Base-by-base conservation (phyloP, 352 stramenopile genomes). In the Phytopythium vexans region DNA sequence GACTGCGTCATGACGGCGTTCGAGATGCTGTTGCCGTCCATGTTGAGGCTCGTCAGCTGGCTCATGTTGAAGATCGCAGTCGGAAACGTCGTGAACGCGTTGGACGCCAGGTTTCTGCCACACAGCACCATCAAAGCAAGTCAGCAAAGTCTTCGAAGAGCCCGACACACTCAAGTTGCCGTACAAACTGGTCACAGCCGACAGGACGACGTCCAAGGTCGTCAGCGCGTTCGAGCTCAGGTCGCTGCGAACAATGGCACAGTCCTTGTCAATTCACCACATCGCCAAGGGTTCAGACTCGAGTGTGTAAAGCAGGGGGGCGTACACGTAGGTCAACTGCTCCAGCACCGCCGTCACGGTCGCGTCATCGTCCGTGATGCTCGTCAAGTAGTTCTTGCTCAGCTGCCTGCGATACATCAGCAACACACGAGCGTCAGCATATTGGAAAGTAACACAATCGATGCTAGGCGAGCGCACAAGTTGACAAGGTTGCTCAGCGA, bases 11-110 rank as follows among this genome's bases (percentile, higher is more conserved):
- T 64, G 32, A 60, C 67, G 58, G 82, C 46, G 42, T 49, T 70
- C 34, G 47, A 59, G 56, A 92, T 77, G 40, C 46, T 68, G 57
- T 92, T 89, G 34, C 73, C 79, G 12, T 66, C 60, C 11, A 89
- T 67, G 6, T 70, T 70, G 49, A 91, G 49, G n/a, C 70, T 61
- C 6, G 68, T 81, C 56, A 91, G 77, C 52, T 82, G 78, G 9
- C 67, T 69, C 75, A 89, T 88, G 52, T 82, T 81, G 64, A 89
- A 91, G 8, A 91, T 70, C 3, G 49, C 59, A 6, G 52, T 66
- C 11, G 74, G 66, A 52, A 91, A 91, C 8, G 61, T 67, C 0
- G 69, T 78, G 54, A 91, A 44, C 16, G 62, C 60, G 40, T 91
- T 91, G 58, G 64, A 35, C 4, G 66, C 70, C 41, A 91, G 43